These are phyloP conservation scores for Venturia aucupariae DNA, from an alignment of 2,329 filamentous ascomycete genomes.

Conservation along the genomic window DNA sequence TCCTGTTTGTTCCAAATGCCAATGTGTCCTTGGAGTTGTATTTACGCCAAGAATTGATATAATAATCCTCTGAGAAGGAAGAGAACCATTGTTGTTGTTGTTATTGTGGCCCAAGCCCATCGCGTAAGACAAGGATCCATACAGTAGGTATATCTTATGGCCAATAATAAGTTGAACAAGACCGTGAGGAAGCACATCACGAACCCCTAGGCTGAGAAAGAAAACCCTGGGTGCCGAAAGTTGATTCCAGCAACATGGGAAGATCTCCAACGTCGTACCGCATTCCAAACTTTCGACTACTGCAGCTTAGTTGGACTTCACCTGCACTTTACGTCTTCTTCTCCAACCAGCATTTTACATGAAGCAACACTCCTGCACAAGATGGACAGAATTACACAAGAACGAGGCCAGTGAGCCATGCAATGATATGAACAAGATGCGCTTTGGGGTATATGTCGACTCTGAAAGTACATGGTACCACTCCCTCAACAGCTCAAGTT, in stretches of 20 bases:
- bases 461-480: background rate
- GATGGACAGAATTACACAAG: too few relatives aligned
- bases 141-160: background rate
- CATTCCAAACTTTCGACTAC: background rate
- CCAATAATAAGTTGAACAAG: background rate
- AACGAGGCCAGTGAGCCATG: too few relatives aligned
- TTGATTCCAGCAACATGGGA: background rate
- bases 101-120: background rate
- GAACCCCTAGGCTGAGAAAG: background rate
- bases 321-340: too few relatives aligned
- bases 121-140: background rate
- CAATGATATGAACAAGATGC: background rate
- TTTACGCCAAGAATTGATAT: too few relatives aligned
- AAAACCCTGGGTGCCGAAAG: background rate
- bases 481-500: background rate
- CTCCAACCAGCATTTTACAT: too few relatives aligned
- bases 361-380: too few relatives aligned
- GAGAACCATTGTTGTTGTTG: background rate
- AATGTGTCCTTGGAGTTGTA: too few relatives aligned
- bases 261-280: background rate
- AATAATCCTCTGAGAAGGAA: too few relatives aligned
- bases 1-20: too few relatives aligned
- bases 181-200: background rate
- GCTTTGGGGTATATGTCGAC: slow-evolving; percentile 7
- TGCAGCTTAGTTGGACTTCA: background rate